Conservation (phyloP, 2,329 filamentous ascomycete genomes). For the Penicillium freii region DNA sequence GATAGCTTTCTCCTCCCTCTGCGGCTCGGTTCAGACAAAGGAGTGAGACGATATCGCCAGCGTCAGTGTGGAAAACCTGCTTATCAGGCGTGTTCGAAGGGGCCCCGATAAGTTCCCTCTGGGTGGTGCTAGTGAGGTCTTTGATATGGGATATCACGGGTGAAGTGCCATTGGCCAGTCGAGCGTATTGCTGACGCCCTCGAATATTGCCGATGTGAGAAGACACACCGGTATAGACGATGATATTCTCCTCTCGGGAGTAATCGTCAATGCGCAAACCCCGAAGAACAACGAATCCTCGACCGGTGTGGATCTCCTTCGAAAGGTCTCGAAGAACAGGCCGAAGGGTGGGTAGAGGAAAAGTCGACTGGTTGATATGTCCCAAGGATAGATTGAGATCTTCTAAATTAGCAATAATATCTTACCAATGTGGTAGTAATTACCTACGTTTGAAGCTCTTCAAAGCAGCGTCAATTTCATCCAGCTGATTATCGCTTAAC, state of each 20-base stretch:
- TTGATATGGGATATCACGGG: constrained; percentile 62
- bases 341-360: constrained; percentile 41
- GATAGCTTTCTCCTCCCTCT: constrained; percentile 53
- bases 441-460: constrained; percentile 42
- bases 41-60: constrained; percentile 54
- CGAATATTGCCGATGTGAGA: constrained; percentile 42
- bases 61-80: constrained; percentile 57
- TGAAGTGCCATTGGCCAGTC: constrained; percentile 20
- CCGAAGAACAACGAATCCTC: constrained; percentile 47
- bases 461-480: constrained; percentile 46
- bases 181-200: constrained; percentile 43
- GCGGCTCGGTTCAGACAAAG: constrained; percentile 48
- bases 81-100: constrained; percentile 30
- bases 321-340: constrained; percentile 34
- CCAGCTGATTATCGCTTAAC: constrained; percentile 33
- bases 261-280: constrained; percentile 41
- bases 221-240: constrained; percentile 46
- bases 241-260: constrained; percentile 32
- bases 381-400: constrained; percentile 27
- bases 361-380: constrained; percentile 47
- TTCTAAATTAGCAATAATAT: constrained; percentile 21
- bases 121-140: constrained; percentile 47
- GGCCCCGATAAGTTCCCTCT: constrained; percentile 15
- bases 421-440: not conserved
- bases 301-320: constrained; percentile 39